Conservation (phyloP, 1,139 yeast species). For the Blastobotrys capitulatus region DNA sequence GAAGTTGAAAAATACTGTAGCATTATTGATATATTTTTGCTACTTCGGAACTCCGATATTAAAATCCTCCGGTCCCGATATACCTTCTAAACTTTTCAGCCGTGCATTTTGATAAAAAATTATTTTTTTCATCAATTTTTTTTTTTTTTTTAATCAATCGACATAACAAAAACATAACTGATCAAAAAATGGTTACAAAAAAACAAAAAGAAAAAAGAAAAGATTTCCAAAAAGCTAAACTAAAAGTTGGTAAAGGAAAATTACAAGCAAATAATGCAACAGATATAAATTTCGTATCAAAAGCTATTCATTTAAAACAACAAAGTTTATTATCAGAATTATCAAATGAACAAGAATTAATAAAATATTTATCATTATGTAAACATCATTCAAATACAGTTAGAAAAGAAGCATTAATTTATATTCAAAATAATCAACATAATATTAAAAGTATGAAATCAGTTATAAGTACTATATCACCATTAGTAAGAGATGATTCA, state of each 20-base stretch:
- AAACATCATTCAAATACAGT: slow-evolving; percentile 74
- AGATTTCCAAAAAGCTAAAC: slow-evolving; percentile 74
- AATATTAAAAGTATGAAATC: slow-evolving; percentile 43
- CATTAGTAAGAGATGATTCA: slow-evolving; percentile 57
- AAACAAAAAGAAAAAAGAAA: slow-evolving; percentile 65
- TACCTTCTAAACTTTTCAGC: too few species aligned
- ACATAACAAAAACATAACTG: neutral
- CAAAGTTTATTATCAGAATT: slow-evolving; percentile 25
- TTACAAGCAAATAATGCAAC: slow-evolving; percentile 71
- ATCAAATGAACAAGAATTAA: slow-evolving; percentile 30
- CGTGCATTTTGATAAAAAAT: too few species aligned
- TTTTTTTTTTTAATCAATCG: too few species aligned
- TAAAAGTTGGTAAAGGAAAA: slow-evolving; percentile 81
- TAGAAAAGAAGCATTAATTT: slow-evolving; percentile 62
- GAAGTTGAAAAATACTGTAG: neutral
- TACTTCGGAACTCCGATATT: too few species aligned
- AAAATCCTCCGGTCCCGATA: too few species aligned
- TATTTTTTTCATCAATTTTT: too few species aligned
- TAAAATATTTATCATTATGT: slow-evolving; percentile 48
- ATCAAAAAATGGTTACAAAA: slow-evolving; percentile 26
- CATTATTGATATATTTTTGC: too few species aligned
- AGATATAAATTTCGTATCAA: slow-evolving; percentile 80
- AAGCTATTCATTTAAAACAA: slow-evolving; percentile 34
- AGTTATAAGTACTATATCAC: slow-evolving; percentile 51
- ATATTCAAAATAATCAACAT: slow-evolving; percentile 22